Evolutionary conservation across 2,329 filamentous ascomycete genomes (phyloP), one percentile per base, ranked within the genome.

Genomic region (Saccharata proteae): DNA sequence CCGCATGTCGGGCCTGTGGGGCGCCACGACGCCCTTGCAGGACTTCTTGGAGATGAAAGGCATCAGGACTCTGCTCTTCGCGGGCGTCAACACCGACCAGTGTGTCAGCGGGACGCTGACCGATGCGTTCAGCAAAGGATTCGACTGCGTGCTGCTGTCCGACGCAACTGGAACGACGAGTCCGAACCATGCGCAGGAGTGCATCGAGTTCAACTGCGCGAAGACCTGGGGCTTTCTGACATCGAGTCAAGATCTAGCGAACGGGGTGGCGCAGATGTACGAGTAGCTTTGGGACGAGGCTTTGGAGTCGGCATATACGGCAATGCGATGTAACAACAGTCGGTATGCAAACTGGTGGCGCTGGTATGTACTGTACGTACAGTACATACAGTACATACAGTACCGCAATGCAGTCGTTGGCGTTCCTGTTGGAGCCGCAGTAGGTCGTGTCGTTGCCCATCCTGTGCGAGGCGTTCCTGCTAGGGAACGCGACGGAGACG

Each of bases 81-180:
- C 55, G 2, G 57, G 58, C 4, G 53, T 61, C 10, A 59, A 61
- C 40, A 60, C 57, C 21, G 57, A 60, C 42, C 58, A 60, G 40
- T 60, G 57, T 34, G 49, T 61, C 10, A 51, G 57, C 3, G 56
- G 56, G 0, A 60, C 57, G 5, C 37, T 60, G 31, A 57, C 51
- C 7, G 57, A 60, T 40, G 51, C 55, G 5, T 61, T 58, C 38
- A 55, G 48, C 34, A 55, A 54, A 39, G 57, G 57, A n/a, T 59
- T 49, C 43, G 58, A 61, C 40, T 59, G 56, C 37, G 47, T 61
- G 12, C 35, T 61, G 18, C 35, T 61, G 37, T 44, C 47, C 22
- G 57, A 61, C 42, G 57, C 53, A n/a, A 54, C 54, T 26, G 58
- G 50, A 21, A 59, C 57, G 9, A 55, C 50, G 39, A 58, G 52